Evolutionary conservation across 2,329 filamentous ascomycete species (phyloP), one percentile per base, ranked within the genome.

Genomic region (Didymella glomerata): DNA sequence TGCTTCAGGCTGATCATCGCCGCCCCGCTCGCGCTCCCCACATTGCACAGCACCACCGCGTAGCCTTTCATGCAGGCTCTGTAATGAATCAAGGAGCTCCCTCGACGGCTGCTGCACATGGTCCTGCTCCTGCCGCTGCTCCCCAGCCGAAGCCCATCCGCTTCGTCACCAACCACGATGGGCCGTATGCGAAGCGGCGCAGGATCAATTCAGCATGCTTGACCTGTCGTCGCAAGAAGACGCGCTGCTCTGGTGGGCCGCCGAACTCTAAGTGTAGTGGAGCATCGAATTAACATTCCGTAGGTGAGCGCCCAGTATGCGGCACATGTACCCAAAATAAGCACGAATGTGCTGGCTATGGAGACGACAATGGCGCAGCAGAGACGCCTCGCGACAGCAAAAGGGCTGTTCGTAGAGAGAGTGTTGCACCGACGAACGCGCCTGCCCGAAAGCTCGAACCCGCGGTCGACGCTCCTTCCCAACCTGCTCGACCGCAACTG

Each of bases 171-270:
- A 79, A 79, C 70, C 72, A 77, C 60, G 76, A 77, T 54, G 76
- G 76, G 13, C 77, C 77, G 50, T 78, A 79, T 61, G 76, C 76
- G 36, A 79, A 79, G 71, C 68, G 77, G 30, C 68, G 77, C 47
- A 71, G 77, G 57, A 78, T 79, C 65, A 78, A 77, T 62, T 74
- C 76, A 38, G 77, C 77, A 11, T 83, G 81, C 57, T 58, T 82
- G 66, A 82, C 80, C 20, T 83, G 81, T 63, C 74, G 81, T 9
- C 78, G 78, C 64, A 79, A 81, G 61, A 83, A 83, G 74, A 83
- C 81, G 60, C 79, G 80, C 44, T 83, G 81, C 61, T 80, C 78
- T 16, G 79, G 80, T 68, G 69, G 74, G 68, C 18, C 2, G 10
- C 8, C 27, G n/a, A 11, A 3, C 11, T 7, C 9, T 10, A n/a